Evolutionary conservation across 1,139 yeast genomes (phyloP).

Genomic region (Kurtzmaniella quercitrusa): DNA sequence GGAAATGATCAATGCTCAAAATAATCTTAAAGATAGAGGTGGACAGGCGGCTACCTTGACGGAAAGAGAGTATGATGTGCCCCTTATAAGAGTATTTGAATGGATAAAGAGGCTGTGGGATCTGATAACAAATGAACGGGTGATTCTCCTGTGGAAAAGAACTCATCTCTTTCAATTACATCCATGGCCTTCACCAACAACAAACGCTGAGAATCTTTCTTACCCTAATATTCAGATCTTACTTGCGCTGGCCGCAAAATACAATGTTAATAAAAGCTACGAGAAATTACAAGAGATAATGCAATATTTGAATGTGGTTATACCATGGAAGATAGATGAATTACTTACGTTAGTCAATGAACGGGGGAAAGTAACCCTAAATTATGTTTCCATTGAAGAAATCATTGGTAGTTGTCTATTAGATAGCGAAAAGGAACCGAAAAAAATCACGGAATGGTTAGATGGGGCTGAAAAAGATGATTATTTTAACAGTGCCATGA

Average conservation of each 20-base stretch:
- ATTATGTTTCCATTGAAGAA: constrained; percentile 59
- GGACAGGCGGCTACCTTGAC: constrained; percentile 19
- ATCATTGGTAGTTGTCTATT: constrained; percentile 59
- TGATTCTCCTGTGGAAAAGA: constrained; percentile 51
- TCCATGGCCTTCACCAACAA: constrained; percentile 25
- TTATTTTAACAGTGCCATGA: constrained; percentile 3
- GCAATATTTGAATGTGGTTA: constrained; percentile 40
- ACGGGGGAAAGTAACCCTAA: constrained; percentile 49
- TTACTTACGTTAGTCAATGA: constrained; percentile 56
- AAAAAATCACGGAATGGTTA: constrained; percentile 3
- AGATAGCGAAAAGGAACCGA: constrained; percentile 22
- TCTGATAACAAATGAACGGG: constrained; percentile 39
- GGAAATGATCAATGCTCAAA: constrained; percentile 42
- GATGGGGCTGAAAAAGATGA: not conserved
- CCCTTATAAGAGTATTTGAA: constrained; percentile 53
- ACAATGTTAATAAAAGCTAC: constrained; percentile 24
- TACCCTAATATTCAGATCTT: constrained; percentile 12
- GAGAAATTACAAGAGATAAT: constrained; percentile 39
- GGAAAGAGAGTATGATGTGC: constrained; percentile 40
- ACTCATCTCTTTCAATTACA: constrained; percentile 18
- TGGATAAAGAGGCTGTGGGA: constrained; percentile 58
- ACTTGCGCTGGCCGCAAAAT: constrained; percentile 7
- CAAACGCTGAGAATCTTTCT: constrained; percentile 9
- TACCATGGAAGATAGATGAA: constrained; percentile 59
- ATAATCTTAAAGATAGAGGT: constrained; percentile 11